These are phyloP conservation scores for Clavariopsis aquatica DNA, from an alignment of 495 filamentous ascomycete genomes.

Conservation along the genomic window DNA sequence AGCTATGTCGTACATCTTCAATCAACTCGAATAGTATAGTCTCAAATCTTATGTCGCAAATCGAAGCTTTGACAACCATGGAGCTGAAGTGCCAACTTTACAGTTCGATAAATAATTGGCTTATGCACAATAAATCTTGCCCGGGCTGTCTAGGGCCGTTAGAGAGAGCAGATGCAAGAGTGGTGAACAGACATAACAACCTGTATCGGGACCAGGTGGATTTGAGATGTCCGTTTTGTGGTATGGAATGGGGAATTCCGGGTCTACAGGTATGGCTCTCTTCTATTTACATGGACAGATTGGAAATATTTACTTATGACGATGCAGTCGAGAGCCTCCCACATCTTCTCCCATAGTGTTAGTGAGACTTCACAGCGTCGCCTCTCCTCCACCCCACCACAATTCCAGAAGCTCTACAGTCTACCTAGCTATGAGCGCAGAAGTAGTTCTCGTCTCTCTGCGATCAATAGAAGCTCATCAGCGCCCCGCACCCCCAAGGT, in stretches of 20 bases:
- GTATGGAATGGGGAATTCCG: slow-evolving; percentile 8
- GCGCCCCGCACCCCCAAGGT: slow-evolving; percentile 12
- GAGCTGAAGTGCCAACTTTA: slow-evolving; percentile 25
- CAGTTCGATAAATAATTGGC: slow-evolving; percentile 8
- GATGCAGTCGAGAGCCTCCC: slow-evolving; percentile 14
- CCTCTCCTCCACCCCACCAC: neutral
- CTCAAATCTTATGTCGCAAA: slow-evolving; percentile 12
- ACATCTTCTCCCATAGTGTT: slow-evolving; percentile 17
- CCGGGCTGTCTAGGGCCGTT: slow-evolving; percentile 17
- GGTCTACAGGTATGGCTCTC: slow-evolving; percentile 15
- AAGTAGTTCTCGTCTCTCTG: neutral
- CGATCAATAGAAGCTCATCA: neutral
- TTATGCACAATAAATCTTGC: slow-evolving; percentile 4
- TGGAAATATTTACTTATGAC: neutral
- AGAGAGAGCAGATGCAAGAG: neutral
- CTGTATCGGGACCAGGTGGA: slow-evolving; percentile 7
- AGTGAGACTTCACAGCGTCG: neutral
- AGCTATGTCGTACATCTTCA: neutral
- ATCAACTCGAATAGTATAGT: neutral
- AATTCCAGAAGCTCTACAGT: neutral
- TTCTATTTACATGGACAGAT: too few relatives aligned
- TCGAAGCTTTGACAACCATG: slow-evolving; percentile 14
- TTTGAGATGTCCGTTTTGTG: slow-evolving; percentile 26
- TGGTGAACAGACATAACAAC: slow-evolving; percentile 12
- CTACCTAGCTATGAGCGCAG: neutral